These are phyloP conservation scores for Acacia acuminata DNA, from an alignment of 306 rosid species.

Conservation along the genomic window DNA sequence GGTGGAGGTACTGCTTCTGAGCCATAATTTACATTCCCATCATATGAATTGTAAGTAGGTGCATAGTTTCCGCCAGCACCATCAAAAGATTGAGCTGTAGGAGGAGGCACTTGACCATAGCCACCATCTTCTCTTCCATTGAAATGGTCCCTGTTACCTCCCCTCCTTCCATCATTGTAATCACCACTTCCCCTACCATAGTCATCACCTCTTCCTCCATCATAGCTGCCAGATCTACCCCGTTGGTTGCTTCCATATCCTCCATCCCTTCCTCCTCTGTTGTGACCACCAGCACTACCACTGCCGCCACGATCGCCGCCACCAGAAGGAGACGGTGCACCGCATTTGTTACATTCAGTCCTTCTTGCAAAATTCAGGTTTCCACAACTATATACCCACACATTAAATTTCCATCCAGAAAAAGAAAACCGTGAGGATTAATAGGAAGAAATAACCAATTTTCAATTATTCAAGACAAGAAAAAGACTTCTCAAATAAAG, in stretches of 20 bases:
- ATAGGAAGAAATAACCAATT: not conserved
- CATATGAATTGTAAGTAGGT: slow-evolving; percentile 52
- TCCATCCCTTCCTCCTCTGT: slow-evolving; percentile 53
- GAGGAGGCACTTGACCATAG: slow-evolving; percentile 70
- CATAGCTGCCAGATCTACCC: slow-evolving; percentile 54
- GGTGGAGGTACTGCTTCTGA: slow-evolving; percentile 95
- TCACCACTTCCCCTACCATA: slow-evolving; percentile 47
- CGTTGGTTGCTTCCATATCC: slow-evolving; percentile 50
- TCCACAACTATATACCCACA: slow-evolving; percentile 66
- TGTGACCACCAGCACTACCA: slow-evolving; percentile 37
- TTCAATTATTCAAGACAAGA: not conserved
- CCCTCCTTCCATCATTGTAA: slow-evolving; percentile 51
- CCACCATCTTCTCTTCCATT: slow-evolving; percentile 71
- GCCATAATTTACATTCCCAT: slow-evolving; percentile 61
- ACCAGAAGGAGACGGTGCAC: slow-evolving; percentile 76
- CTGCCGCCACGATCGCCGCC: slow-evolving; percentile 41
- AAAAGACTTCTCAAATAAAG: not conserved
- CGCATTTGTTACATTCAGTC: slow-evolving; percentile 93
- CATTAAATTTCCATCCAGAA: slow-evolving; percentile 13
- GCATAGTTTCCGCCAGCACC: slow-evolving; percentile 64
- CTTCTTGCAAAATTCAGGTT: slow-evolving; percentile 93
- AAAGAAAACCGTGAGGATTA: not conserved
- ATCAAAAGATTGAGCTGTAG: slow-evolving; percentile 62
- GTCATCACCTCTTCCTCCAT: slow-evolving; percentile 61
- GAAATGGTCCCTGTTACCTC: slow-evolving; percentile 60